phyloP scores from a whole-genome alignment of 2,329 filamentous ascomycete species.

The Lasiodiplodia hormozganensis region DNA sequence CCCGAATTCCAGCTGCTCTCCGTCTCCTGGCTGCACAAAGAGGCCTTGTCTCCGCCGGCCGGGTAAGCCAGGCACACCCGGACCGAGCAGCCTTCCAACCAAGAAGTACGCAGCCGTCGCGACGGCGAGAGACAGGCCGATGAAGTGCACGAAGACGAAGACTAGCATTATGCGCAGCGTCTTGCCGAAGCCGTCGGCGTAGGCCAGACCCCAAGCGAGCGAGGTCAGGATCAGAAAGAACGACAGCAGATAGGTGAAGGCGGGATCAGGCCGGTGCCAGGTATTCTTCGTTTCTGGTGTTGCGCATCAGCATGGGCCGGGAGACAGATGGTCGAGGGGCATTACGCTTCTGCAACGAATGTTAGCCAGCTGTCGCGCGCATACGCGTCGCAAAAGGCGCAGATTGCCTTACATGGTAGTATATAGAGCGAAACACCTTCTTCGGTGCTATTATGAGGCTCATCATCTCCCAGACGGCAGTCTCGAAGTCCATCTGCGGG shows the following conservation, averaged over 20 bases:
- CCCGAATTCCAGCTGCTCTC: constrained; percentile 71
- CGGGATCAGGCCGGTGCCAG: constrained; percentile 73
- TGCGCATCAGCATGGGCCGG: constrained; percentile 28
- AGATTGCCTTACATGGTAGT: constrained; percentile 64
- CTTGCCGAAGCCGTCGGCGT: constrained; percentile 52
- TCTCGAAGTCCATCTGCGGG: constrained; percentile 77
- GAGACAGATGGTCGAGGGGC: neutral
- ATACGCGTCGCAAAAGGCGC: constrained; percentile 5
- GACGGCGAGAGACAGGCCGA: constrained; percentile 64
- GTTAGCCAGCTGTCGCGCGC: constrained; percentile 25
- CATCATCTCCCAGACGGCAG: constrained; percentile 76
- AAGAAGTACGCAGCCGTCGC: constrained; percentile 70
- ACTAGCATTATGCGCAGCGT: constrained; percentile 55
- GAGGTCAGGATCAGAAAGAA: constrained; percentile 65
- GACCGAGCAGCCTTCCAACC: constrained; percentile 67
- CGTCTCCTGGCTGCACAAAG: constrained; percentile 62
- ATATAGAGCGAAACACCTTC: constrained; percentile 74
- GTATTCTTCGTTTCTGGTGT: constrained; percentile 70
- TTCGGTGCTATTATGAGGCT: constrained; percentile 72
- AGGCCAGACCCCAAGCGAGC: constrained; percentile 66
- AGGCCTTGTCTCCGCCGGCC: constrained; percentile 63
- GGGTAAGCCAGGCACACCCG: constrained; percentile 59
- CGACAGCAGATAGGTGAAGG: constrained; percentile 72
- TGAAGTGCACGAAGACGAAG: constrained; percentile 66
- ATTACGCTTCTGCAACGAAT: constrained; percentile 48